A percentile compares a stretch with the other conserved stretches of the same genome.
Conservation (phyloP, 352 stramenopile species). For the Pythium dissimile region DNA sequence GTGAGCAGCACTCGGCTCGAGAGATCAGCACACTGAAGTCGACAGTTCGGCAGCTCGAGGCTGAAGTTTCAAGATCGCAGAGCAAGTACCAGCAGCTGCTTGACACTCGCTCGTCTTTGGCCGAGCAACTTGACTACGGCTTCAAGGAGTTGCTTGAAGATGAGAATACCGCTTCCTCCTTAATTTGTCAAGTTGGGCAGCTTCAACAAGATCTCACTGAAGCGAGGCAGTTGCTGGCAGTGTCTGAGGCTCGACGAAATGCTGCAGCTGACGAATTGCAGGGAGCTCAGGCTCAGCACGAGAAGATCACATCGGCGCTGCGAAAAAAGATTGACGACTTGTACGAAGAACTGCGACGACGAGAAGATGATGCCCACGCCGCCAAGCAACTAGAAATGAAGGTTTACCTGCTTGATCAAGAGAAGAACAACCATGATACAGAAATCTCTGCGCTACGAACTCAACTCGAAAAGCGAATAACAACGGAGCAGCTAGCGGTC, state of each 20-base stretch:
- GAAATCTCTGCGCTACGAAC: not conserved
- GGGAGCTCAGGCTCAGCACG: constrained; percentile 20
- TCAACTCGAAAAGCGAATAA: constrained; percentile 1
- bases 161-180: constrained; percentile 46
- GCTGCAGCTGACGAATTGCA: constrained; percentile 35
- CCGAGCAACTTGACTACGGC: constrained; percentile 58
- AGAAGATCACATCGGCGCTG: constrained; percentile 24
- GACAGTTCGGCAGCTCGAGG: constrained; percentile 34
- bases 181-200: constrained; percentile 38
- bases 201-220: constrained; percentile 38
- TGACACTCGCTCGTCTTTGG: constrained; percentile 40
- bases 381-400: constrained; percentile 12
- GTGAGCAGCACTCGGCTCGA: constrained; percentile 34
- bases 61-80: constrained; percentile 35
- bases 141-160: constrained; percentile 72
- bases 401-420: constrained; percentile 16
- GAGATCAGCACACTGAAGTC: constrained; percentile 40
- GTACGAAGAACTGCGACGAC: constrained; percentile 44
- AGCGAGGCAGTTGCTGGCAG: constrained; percentile 34
- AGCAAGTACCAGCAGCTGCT: constrained; percentile 58
- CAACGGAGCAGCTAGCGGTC: not conserved
- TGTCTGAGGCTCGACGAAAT: constrained; percentile 28
- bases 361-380: constrained; percentile 27
- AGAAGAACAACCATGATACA: constrained; percentile 9
- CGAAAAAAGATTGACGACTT: constrained; percentile 57